Evolutionary conservation across 2,329 filamentous ascomycete species (phyloP), one percentile per base, ranked within the genome.

Genomic region (Xylariaceae sp.): DNA sequence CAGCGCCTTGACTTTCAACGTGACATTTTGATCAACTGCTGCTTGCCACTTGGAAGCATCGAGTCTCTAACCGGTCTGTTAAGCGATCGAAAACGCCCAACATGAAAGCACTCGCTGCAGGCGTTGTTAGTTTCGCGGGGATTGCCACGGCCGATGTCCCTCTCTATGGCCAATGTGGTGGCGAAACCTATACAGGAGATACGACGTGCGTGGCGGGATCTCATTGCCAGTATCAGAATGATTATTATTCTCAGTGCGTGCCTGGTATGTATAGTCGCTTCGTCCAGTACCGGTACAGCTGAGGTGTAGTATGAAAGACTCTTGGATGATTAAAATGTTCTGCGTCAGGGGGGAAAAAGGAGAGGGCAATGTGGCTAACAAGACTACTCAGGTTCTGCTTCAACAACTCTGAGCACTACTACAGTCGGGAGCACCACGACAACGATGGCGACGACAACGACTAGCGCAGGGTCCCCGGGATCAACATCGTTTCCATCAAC

Each of bases 211-310:
- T 56, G 8, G 49, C 63, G 1, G 64, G 65, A 32, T 61, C 64
- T 13, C 59, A 61, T 1, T 72, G 71, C 63, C 61, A 63, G 54
- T 55, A 51, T 8, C 53, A 60, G 5, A 72, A 71, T 56, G 57
- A 67, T 29, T 71, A 62, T 51, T 71, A 72, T 51, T 70, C 67
- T 13, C 70, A 72, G 61, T 72, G 70, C 50, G 26, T 70, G n/a
- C 62, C 62, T 12, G 54, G 63, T 66, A 63, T 32, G 51, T 8
- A 47, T 16, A 2, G 3, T 15, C n/a, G 16, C 10, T n/a, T 39
- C 26, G 32, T 26, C 26, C 26, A 26, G 10, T 26, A n/a, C 3
- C 2, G 34, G 5, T 34, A 39, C 13, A 36, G 9, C 32, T 36
- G 12, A 7, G 9, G 45, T 18, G 19, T n/a, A 26, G 2, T 18